Base-by-base conservation (phyloP, 352 stramenopile species). In the Phytophthora ramorum region DNA sequence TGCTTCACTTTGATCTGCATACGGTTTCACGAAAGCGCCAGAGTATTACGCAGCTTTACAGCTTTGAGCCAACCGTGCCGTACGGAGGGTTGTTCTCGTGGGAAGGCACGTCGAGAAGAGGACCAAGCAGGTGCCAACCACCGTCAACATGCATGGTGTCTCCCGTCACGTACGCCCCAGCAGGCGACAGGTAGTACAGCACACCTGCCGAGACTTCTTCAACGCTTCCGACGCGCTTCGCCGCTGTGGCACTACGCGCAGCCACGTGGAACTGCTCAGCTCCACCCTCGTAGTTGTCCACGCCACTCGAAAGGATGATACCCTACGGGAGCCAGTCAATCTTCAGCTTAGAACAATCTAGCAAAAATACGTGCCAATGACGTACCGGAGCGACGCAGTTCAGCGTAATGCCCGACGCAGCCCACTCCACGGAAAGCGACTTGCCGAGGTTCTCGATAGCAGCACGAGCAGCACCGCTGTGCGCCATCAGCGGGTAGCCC, bases 401-500 rank as follows among this genome's bases (percentile, higher is more conserved):
- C 45, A 98, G 75, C 47, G 93, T 85, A 16, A 99, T 97, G 26
- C 86, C 89, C 32, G 78, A 95, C 30, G 89, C 80, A 16, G 96
- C 96, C 96, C 96, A 98, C 73, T 99, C 95, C 30, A 97, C 83
- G 28, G 89, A 93, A 10, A 99, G 81, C 34, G 93, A 98, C 69
- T 97, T 97, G 54, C 77, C 95, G 60, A 98, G 87, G 73, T 98
- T 98, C 69, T 98, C 86, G 14, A 99, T 89, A 13, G 85, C 96
- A 20, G 93, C 95, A 45, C 96, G 83, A 43, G 94, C 92, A 6
- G 94, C 93, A n/a, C 86, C 84, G 44, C 81, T 91, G 76, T 98
- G 95, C 14, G 85, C 87, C 86, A 98, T 98, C 24, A 89, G 58
- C 6, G 94, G 94, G 72, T 98, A 97, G 7, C 96, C 96, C 64